Conservation (phyloP, 2,329 filamentous ascomycete genomes). For the Saccharata proteae region DNA sequence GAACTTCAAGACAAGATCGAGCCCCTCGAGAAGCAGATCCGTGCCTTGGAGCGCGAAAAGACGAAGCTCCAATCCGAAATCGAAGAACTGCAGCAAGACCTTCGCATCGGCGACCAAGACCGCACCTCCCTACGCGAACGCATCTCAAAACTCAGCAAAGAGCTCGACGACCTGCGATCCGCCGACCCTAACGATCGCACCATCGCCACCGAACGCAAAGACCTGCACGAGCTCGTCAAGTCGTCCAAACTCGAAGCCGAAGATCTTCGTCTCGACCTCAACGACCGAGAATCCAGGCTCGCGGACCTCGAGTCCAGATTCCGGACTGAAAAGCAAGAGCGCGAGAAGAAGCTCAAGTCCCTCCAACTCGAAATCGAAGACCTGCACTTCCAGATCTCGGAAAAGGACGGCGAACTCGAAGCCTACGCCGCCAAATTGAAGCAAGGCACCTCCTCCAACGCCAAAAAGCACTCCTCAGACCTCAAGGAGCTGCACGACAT, state of each 20-base stretch:
- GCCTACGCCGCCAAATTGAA: constrained; percentile 18
- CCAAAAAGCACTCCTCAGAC: constrained; percentile 14
- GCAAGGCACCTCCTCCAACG: constrained; percentile 10
- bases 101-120: constrained; percentile 22
- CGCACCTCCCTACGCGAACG: constrained; percentile 36
- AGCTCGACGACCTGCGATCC: constrained; percentile 44
- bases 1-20: constrained; percentile 44
- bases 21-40: constrained; percentile 21
- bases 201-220: constrained; percentile 42
- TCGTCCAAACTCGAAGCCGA: constrained; percentile 53
- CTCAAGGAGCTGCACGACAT: constrained; percentile 13
- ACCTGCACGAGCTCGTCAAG: constrained; percentile 49
- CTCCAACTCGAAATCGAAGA: constrained; percentile 40
- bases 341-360: constrained; percentile 22
- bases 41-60: constrained; percentile 24
- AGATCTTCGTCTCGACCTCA: constrained; percentile 26
- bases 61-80: constrained; percentile 22
- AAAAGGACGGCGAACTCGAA: constrained; percentile 41
- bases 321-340: constrained; percentile 11
- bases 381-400: constrained; percentile 57
- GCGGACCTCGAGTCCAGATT: constrained; percentile 11
- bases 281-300: constrained; percentile 13
- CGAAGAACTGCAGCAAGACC: constrained; percentile 22
- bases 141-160: constrained; percentile 44
- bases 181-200: constrained; percentile 33